A percentile compares a stretch with the other conserved stretches of the same genome.
These are phyloP conservation scores for Vitis rupestris DNA, from an alignment of 164 flowering plant genomes.

Conservation along the genomic window DNA sequence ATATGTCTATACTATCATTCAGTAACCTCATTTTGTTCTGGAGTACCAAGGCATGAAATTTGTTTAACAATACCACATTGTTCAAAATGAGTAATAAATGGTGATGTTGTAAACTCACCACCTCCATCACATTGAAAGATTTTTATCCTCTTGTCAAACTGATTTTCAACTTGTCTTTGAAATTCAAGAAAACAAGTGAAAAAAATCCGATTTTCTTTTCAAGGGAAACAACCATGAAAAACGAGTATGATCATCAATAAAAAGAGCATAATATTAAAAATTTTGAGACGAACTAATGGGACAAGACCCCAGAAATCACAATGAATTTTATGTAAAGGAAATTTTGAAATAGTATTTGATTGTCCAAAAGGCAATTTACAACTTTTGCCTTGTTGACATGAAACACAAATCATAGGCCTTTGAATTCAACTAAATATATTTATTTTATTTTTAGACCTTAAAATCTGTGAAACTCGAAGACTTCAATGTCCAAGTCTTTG, in stretches of 20 bases:
- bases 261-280: not conserved
- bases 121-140: not conserved
- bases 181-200: not conserved
- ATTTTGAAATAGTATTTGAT: no score
- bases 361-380: no score
- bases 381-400: no score
- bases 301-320: not conserved
- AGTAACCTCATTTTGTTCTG: not conserved
- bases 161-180: not conserved
- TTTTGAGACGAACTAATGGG: not conserved
- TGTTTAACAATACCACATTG: not conserved
- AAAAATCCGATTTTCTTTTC: not conserved
- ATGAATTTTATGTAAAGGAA: no score
- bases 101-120: not conserved
- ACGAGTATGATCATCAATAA: not conserved
- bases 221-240: slow-evolving; percentile 4
- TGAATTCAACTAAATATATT: no score
- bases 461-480: no score
- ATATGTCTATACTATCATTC: not conserved
- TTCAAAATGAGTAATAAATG: not conserved
- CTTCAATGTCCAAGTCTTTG: no score
- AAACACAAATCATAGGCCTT: no score
- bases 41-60: not conserved
- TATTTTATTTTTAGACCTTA: no score
- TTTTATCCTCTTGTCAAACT: not conserved